Evolutionary conservation across 192 early-diverging fungal genomes (phyloP), one percentile per base, ranked within the genome.

Genomic region (Rhizophagus prolifer): DNA sequence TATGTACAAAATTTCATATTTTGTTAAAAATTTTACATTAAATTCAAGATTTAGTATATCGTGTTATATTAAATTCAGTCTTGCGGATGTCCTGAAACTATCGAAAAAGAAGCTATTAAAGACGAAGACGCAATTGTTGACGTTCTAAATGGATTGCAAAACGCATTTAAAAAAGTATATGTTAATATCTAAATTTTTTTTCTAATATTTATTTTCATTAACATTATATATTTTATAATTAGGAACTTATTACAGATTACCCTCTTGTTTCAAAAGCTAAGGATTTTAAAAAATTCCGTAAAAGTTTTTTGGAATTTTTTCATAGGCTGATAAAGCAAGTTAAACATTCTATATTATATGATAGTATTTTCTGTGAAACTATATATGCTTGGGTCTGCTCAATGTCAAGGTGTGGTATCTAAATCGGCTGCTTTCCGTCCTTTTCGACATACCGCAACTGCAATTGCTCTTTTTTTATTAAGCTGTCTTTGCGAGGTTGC

Each of bases 401-500:
- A 9, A 89, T 94, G 86, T 89, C 92, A 3, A 86, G 86, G 87
- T 88, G 86, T 34, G 69, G 13, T 3, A 16, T 65, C n/a, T 28
- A 46, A 38, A 23, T 30, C 14, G 21, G 14, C 94, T 2, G 74
- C 90, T 1, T 96, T 93, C 72, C 88, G 96, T 21, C 94, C 96
- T 13, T 95, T 99, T 81, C 86, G 97, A 6, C 96, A 99, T 75
- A 96, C 94, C 9, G 88, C 95, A 3, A 94, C 96, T 3, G 70
- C 90, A 0, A 85, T 89, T 1, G 86, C 92, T 21, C 86, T 98
- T 30, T 82, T 85, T 10, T 74, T 97, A 16, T 84, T 91, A 58
- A 82, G 86, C 3, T 85, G 85, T 8, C 85, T 99, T 50, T 91
- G 91, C 16, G 85, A 90, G n/a, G 80, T 94, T 26, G 88, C 87